Conservation (phyloP, 2,329 filamentous ascomycete species). For the Arthrobotrys pseudoclavata region DNA sequence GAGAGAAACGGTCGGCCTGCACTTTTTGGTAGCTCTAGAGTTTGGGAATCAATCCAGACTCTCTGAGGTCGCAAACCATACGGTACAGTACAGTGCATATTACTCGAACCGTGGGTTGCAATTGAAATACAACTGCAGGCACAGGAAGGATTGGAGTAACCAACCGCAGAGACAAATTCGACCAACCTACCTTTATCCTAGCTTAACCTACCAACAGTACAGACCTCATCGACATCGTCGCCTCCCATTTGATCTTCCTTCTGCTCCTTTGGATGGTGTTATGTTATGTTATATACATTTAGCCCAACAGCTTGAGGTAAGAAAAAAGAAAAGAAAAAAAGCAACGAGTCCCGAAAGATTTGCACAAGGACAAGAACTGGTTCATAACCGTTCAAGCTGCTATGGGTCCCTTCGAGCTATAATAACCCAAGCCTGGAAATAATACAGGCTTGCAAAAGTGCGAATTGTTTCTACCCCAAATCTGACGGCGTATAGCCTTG, state of each 20-base stretch:
- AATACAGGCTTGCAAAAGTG: slow-evolving; percentile 27
- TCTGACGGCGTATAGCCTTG: slow-evolving; percentile 43
- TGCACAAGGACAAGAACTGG: slow-evolving; percentile 47
- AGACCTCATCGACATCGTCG: slow-evolving; percentile 15
- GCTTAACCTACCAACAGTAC: slow-evolving; percentile 22
- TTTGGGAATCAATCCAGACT: slow-evolving; percentile 8
- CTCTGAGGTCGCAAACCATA: slow-evolving; percentile 21
- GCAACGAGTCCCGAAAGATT: slow-evolving; percentile 45
- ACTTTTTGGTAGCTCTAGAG: slow-evolving; percentile 41
- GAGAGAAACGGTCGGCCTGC: slow-evolving; percentile 24
- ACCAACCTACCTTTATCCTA: slow-evolving; percentile 33
- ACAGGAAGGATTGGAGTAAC: slow-evolving; percentile 23
- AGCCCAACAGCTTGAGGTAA: slow-evolving; percentile 2
- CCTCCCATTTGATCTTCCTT: slow-evolving; percentile 33
- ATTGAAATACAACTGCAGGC: slow-evolving; percentile 22
- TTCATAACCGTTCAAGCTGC: slow-evolving; percentile 45
- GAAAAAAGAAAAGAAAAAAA: slow-evolving; percentile 3
- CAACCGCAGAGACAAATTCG: slow-evolving; percentile 25
- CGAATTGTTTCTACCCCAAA: slow-evolving; percentile 48
- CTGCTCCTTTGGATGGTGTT: slow-evolving; percentile 58
- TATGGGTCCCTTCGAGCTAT: slow-evolving; percentile 41
- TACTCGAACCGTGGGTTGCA: slow-evolving; percentile 30
- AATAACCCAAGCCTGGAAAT: slow-evolving; percentile 47
- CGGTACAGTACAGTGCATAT: background rate
- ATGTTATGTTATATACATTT: slow-evolving; percentile 59